Conservation (phyloP, 2,329 filamentous ascomycete genomes). For the Fulvia fulva region DNA sequence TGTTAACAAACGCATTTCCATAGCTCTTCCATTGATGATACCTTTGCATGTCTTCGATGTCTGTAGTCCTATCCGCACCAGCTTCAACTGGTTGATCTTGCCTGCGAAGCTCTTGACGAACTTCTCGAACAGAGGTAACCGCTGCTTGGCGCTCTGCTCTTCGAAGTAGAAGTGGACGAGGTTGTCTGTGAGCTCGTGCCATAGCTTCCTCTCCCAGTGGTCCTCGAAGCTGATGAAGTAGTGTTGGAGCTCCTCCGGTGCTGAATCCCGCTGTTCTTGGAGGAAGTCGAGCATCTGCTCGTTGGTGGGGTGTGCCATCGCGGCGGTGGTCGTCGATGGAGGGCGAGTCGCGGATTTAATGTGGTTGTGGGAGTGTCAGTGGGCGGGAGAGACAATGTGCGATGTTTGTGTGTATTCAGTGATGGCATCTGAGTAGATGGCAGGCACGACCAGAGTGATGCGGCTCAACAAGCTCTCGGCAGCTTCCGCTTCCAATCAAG, state of each 20-base stretch:
- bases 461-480: slow-evolving; percentile 1
- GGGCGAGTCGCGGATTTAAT: not conserved
- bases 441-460: slow-evolving; percentile 9
- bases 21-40: slow-evolving; percentile 35
- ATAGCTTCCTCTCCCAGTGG: slow-evolving; percentile 96
- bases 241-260: slow-evolving; percentile 81
- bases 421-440: not conserved
- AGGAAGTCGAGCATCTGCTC: slow-evolving; percentile 91
- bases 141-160: slow-evolving; percentile 74
- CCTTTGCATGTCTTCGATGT: slow-evolving; percentile 80
- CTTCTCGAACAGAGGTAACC: slow-evolving; percentile 84
- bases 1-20: slow-evolving; percentile 1
- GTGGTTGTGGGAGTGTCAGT: not conserved
- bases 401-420: slow-evolving; percentile 2
- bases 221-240: slow-evolving; percentile 91
- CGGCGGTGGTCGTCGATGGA: not conserved
- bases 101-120: slow-evolving; percentile 96
- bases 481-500: not conserved
- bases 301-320: slow-evolving; percentile 61
- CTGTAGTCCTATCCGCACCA: slow-evolving; percentile 84
- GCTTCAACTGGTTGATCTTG: slow-evolving; percentile 98
- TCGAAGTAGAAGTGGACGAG: slow-evolving; percentile 85
- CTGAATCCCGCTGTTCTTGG: slow-evolving; percentile 79
- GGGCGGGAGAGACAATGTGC: not conserved
- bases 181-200: slow-evolving; percentile 94